phyloP scores from a whole-genome alignment of 1,284 basidiomycete genomes.

The Cutaneotrichosporon sp. region DNA sequence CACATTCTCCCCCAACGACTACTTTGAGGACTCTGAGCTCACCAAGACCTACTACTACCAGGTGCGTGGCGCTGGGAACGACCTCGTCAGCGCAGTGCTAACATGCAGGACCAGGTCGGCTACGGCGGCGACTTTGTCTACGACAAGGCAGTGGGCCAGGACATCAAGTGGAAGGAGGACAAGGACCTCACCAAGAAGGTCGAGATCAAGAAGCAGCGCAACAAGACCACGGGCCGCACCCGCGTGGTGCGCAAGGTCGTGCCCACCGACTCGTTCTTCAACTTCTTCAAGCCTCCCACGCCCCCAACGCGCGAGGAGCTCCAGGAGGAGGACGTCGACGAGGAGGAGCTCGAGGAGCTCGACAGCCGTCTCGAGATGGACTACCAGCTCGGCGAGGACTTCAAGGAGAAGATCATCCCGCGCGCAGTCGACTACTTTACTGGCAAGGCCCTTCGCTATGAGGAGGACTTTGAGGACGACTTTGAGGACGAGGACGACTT shows the following conservation, averaged over 20 bases:
- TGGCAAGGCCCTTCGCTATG: constrained; percentile 89
- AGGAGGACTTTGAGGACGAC: constrained; percentile 68
- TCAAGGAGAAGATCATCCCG: constrained; percentile 97
- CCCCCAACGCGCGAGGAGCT: constrained; percentile 65
- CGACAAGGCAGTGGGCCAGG: constrained; percentile 82
- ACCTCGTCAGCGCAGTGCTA: neutral
- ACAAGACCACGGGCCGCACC: constrained; percentile 94
- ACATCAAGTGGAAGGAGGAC: constrained; percentile 96
- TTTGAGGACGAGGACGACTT: constrained; percentile 59
- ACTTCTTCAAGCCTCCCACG: constrained; percentile 87
- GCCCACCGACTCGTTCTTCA: constrained; percentile 91
- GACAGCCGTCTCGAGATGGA: constrained; percentile 93
- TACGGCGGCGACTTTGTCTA: constrained; percentile 94
- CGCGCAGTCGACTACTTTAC: constrained; percentile 95
- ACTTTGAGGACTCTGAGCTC: constrained; percentile 75
- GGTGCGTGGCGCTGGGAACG: constrained; percentile 42
- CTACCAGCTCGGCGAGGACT: constrained; percentile 97
- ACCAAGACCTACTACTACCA: constrained; percentile 96
- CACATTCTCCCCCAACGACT: constrained; percentile 76
- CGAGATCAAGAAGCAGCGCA: constrained; percentile 98
- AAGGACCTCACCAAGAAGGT: constrained; percentile 96
- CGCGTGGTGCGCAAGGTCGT: constrained; percentile 84
- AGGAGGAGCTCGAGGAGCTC: constrained; percentile 81
- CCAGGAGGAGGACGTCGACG: constrained; percentile 70
- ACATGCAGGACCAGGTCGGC: constrained; percentile 66